Evolutionary conservation across 73 alveolate species (phyloP).

Genomic region (Stentor coeruleus): DNA sequence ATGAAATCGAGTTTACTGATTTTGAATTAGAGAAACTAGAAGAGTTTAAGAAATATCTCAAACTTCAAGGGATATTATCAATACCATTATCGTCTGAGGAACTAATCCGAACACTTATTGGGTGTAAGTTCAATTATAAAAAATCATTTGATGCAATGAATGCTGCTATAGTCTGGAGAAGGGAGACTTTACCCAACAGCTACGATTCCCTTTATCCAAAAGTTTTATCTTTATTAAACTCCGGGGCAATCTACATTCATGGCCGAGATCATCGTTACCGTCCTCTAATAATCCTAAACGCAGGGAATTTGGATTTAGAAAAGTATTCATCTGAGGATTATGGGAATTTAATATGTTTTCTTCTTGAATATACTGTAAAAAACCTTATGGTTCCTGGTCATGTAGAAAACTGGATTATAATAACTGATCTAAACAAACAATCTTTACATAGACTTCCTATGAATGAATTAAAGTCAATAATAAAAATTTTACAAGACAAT

Average conservation of each 20-base stretch:
- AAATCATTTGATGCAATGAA: not conserved
- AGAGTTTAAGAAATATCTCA: not conserved
- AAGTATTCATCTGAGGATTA: constrained; percentile 23
- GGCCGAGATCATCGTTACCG: constrained; percentile 56
- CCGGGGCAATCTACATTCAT: constrained; percentile 51
- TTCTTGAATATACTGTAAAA: not conserved
- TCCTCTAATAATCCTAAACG: constrained; percentile 48
- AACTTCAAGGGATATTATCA: not conserved
- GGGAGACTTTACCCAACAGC: not conserved
- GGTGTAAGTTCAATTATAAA: not conserved
- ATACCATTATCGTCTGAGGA: not conserved
- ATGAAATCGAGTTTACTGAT: not conserved
- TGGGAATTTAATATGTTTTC: constrained; percentile 26
- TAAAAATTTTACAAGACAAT: constrained; percentile 35
- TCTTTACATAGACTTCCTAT: constrained; percentile 43
- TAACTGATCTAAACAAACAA: constrained; percentile 42
- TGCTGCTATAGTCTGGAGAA: constrained; percentile 1
- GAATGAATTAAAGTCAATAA: constrained; percentile 32
- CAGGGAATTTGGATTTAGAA: constrained; percentile 32
- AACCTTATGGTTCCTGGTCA: constrained; percentile 28
- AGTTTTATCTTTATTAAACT: not conserved
- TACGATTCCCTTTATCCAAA: not conserved
- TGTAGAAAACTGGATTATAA: constrained; percentile 43
- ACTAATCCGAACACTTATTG: not conserved
- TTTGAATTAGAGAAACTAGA: not conserved